Base-by-base conservation (phyloP, 129 eudicot genomes). In the Scalesia atractyloides region DNA sequence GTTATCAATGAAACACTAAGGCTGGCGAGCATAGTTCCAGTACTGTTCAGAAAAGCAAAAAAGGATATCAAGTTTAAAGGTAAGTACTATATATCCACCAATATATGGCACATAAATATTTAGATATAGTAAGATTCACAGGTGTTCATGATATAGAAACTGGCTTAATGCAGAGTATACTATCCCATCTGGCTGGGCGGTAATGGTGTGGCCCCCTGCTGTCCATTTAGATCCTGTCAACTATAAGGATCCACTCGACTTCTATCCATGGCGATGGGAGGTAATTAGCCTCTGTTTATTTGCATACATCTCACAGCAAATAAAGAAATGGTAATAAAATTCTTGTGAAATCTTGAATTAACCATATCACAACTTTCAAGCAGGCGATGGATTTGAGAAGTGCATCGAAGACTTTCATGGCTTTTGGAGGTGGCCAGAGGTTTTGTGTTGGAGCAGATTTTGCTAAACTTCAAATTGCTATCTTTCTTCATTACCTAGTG, bases 391-490 rank as follows among this genome's bases (percentile, higher is more conserved):
- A 77, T 72, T 61, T 81, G 56, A 79, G 81, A 73, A 84, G 89
- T 6, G 88, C 89, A 30, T 81, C 97, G 0, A 86, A 79, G 79
- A 76, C 85, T 70, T 92, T 92, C 86, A 89, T 92, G 96, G 94
- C 96, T 9, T 92, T 92, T 62, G 98, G 96, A 70, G 98, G 98
- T 13, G 98, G 98, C 36, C 81, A 83, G 89, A 92, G 91, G 78
- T 92, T 86, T 78, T 89, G 95, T 79, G 88, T 85, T 24, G 98
- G 98, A 71, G 87, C 96, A 60, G 96, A 92, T 66, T 86, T 89
- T 69, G 76, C 95, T 5, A 89, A 85, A 73, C 79, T 89, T 72
- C 91, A 87, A 63, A 83, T 89, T 87, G 95, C 95, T 1, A 82
- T 85, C 39, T 92, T 89, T 74, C 94, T 92, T 54, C 96, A 92